These are phyloP conservation scores for Parastagonospora nodorum DNA, from an alignment of 2,329 filamentous ascomycete genomes.

Conservation along the genomic window DNA sequence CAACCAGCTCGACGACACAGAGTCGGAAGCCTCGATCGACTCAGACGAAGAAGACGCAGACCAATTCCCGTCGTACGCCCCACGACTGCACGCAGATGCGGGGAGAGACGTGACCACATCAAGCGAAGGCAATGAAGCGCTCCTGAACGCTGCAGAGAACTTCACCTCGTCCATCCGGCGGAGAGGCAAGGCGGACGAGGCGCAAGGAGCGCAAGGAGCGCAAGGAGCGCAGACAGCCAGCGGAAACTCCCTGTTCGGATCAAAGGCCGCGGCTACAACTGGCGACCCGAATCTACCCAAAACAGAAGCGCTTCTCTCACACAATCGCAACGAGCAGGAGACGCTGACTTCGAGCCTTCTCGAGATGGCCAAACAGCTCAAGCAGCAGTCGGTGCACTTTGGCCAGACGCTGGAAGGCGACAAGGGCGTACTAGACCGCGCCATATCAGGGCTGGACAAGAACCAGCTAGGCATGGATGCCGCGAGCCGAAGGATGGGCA, in stretches of 20 bases:
- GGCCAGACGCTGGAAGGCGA: constrained; percentile 73
- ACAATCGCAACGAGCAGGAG: constrained; percentile 83
- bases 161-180: constrained; percentile 42
- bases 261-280: constrained; percentile 32
- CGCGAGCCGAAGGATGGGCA: constrained; percentile 77
- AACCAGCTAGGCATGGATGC: constrained; percentile 77
- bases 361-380: constrained; percentile 76
- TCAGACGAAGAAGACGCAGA: constrained; percentile 52
- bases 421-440: constrained; percentile 72
- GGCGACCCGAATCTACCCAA: constrained; percentile 34
- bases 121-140: constrained; percentile 37
- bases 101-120: constrained; percentile 38
- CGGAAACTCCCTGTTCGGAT: constrained; percentile 50
- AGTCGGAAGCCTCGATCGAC: constrained; percentile 41
- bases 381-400: constrained; percentile 75
- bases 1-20: constrained; percentile 60
- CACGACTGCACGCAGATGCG: constrained; percentile 40
- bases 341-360: constrained; percentile 80
- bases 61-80: constrained; percentile 48
- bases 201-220: constrained; percentile 26
- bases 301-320: constrained; percentile 72
- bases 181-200: constrained; percentile 28
- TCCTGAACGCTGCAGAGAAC: constrained; percentile 41
- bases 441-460: constrained; percentile 75
- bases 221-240: constrained; percentile 33